Evolutionary conservation across 495 filamentous ascomycete species (phyloP).

Genomic region (Chlorociboria aeruginascens): DNA sequence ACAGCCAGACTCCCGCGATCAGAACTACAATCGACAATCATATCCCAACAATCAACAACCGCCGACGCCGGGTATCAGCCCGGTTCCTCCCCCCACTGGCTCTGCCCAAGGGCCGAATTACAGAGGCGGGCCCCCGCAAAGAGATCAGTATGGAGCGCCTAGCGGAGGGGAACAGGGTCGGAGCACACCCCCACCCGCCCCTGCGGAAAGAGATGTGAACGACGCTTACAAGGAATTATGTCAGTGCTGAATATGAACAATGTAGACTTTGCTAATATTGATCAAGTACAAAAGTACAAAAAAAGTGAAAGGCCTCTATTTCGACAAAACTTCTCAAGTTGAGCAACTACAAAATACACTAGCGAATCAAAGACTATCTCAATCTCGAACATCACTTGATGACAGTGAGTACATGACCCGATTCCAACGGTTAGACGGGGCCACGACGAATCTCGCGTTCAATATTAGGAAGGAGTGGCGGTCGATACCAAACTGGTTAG

Average conservation of each 20-base stretch:
- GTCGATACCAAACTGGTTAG: constrained; percentile 66
- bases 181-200: constrained; percentile 25
- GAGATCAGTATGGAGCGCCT: constrained; percentile 11
- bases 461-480: constrained; percentile 91
- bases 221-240: constrained; percentile 44
- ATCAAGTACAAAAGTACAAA: constrained; percentile 59
- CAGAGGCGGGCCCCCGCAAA: constrained; percentile 22
- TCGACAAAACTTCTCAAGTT: constrained; percentile 87
- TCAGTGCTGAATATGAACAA: constrained; percentile 27
- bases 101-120: constrained; percentile 25
- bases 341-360: constrained; percentile 93
- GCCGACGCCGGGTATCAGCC: constrained; percentile 22
- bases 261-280: neutral
- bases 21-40: constrained; percentile 16
- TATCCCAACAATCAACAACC: constrained; percentile 11
- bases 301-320: constrained; percentile 95
- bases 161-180: constrained; percentile 15
- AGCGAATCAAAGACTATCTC: constrained; percentile 87
- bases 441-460: constrained; percentile 89
- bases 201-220: constrained; percentile 11
- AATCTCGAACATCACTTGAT: constrained; percentile 89
- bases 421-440: constrained; percentile 86
- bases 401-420: constrained; percentile 88
- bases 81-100: constrained; percentile 13
- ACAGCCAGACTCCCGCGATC: constrained; percentile 34